Base-by-base conservation (phyloP, 2,329 filamentous ascomycete genomes). In the Alternaria angustiovoidea region DNA sequence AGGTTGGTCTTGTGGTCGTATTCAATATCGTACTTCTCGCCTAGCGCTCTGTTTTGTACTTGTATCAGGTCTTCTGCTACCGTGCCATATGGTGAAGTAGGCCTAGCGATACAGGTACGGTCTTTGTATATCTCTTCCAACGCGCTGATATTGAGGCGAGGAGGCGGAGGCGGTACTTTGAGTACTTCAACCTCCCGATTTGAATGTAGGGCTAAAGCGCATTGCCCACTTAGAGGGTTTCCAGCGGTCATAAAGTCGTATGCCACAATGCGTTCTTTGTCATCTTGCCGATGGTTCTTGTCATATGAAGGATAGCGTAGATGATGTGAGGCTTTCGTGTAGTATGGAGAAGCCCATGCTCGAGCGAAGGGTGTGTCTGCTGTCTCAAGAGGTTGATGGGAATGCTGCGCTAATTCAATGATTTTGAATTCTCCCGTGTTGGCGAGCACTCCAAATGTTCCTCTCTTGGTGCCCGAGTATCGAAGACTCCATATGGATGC, bases 401-500 rank as follows among this genome's bases (percentile, higher is more conserved):
- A 82, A 61, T 87, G 84, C 64, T 85, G 84, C 22, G 81, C 82
- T 26, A 86, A 78, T 51, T 87, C 84, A 61, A 85, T 82, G 7
- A 84, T 77, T 65, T 85, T 88, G 67, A 89, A 80, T 61, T 88
- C 84, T 12, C 87, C 87, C 2, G 81, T 84, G 67, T 83, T 89
- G 0, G 87, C 85, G 42, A 88, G 81, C 12, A 87, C 82, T 8
- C 85, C 87, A 39, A 89, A 81, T 22, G 82, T 85, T 12, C 86
- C 86, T 57, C 85, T 80, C 70, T 84, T 86, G 7, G 82, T 84
- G 22, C 85, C 86, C 3, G 85, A 88, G 68, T 87, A 89, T 8
- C 87, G 83, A 56, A 89, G 73, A 71, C 86, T 88, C 87, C 87
- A 89, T 43, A 89, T 87, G 2, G 82, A 82, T 11, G 85, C 80